Percentiles rank a stretch among this genome's conserved stretches.
These are phyloP conservation scores for Floccularia luteovirens DNA, from an alignment of 768 basidiomycete genomes.

Conservation along the genomic window DNA sequence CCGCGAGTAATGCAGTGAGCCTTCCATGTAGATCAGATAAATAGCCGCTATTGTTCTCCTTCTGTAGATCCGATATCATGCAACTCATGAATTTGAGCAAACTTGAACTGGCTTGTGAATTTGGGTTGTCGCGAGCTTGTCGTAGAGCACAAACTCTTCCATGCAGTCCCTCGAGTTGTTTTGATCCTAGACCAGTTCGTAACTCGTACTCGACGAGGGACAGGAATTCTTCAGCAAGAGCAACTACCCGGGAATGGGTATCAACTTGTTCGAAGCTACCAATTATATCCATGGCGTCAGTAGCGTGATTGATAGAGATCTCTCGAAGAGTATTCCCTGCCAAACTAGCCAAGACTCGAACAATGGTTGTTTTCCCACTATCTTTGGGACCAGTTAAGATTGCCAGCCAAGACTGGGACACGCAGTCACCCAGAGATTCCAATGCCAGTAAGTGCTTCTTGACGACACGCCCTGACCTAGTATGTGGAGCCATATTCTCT, in stretches of 20 bases:
- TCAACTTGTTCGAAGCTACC: slow-evolving; percentile 96
- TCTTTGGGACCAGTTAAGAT: slow-evolving; percentile 73
- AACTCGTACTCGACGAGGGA: slow-evolving; percentile 26
- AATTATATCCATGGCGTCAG: slow-evolving; percentile 89
- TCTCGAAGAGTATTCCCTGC: slow-evolving; percentile 66
- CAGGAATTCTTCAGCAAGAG: slow-evolving; percentile 31
- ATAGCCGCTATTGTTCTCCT: not conserved
- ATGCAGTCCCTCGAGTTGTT: slow-evolving; percentile 8
- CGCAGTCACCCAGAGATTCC: slow-evolving; percentile 68
- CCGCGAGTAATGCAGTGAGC: slow-evolving; percentile 13
- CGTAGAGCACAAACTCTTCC: slow-evolving; percentile 9
- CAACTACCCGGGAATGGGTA: slow-evolving; percentile 26
- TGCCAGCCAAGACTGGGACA: slow-evolving; percentile 79
- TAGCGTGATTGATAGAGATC: slow-evolving; percentile 75
- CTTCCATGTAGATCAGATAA: slow-evolving; percentile 9
- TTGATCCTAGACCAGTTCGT: slow-evolving; percentile 25
- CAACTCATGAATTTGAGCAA: slow-evolving; percentile 9
- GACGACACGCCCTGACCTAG: slow-evolving; percentile 42
- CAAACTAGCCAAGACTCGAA: slow-evolving; percentile 61
- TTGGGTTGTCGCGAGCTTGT: too few relatives aligned
- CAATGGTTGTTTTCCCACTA: slow-evolving; percentile 74
- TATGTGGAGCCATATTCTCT: slow-evolving; percentile 21
- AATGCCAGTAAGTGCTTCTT: slow-evolving; percentile 58
- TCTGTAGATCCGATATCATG: slow-evolving; percentile 8
- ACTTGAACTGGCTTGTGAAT: not conserved